Evolutionary conservation across 495 filamentous ascomycete genomes (phyloP).

Genomic region (Talaromyces nanjingensis): DNA sequence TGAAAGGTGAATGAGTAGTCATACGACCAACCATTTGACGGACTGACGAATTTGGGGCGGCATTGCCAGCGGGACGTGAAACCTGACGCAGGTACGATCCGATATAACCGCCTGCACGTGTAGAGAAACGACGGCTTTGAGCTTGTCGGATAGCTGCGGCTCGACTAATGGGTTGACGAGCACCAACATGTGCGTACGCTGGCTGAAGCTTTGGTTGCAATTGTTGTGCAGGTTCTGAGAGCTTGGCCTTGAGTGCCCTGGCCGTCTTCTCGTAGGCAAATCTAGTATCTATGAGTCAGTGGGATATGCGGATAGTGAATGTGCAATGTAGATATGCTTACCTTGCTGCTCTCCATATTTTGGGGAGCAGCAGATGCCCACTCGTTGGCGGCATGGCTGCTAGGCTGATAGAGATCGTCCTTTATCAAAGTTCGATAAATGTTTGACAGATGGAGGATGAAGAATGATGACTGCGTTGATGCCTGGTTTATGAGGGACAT

Average conservation of each 20-base stretch:
- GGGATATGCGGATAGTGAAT: conserved; percentile 4
- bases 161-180: conserved; percentile 64
- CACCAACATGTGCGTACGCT: conserved; percentile 41
- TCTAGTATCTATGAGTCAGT: conserved; percentile 31
- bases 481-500: conserved; percentile 24
- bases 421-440: conserved; percentile 13
- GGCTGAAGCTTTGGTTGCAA: conserved; percentile 39
- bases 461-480: conserved; percentile 9
- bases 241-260: conserved; percentile 53
- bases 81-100: conserved; percentile 46
- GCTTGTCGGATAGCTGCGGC: conserved; percentile 64
- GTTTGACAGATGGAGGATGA: conserved; percentile 13
- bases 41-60: conserved; percentile 59
- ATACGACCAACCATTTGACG: conserved; percentile 59
- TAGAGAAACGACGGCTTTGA: conserved; percentile 69
- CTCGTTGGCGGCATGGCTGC: conserved; percentile 56
- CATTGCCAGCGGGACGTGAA: conserved; percentile 52
- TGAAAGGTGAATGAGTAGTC: conserved; percentile 76
- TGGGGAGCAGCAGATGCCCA: conserved; percentile 65
- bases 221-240: conserved; percentile 46
- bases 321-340: conserved; percentile 23
- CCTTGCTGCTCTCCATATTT: conserved; percentile 60
- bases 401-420: conserved; percentile 14
- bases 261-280: conserved; percentile 58
- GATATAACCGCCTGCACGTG: conserved; percentile 57